Evolutionary conservation across 768 basidiomycete species (phyloP), one percentile per base, ranked within the genome.

Genomic region (Leccinum barrowsii): DNA sequence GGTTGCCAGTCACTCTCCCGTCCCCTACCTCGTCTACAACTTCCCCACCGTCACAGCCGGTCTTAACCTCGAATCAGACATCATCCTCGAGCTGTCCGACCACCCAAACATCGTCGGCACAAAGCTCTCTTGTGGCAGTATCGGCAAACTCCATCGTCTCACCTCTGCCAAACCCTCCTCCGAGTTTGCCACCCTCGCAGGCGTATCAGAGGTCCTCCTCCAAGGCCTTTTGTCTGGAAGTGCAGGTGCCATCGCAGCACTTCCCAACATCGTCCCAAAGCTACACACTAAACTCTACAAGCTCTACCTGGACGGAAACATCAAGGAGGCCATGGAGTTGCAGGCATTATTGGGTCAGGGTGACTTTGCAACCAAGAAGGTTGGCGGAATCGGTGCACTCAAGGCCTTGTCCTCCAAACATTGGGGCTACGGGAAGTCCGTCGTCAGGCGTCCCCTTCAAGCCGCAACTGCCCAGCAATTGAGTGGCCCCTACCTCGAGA

Each of bases 31-130:
- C 82, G 82, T 94, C 52, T 94, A 94, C 78, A 94, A 94, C 74
- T 93, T 92, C 75, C 89, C 92, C 46, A 79, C 77, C 50, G 90
- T 89, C 55, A 88, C 87, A 13, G 86, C 91, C 1, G 91, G 92
- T 13, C 82, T 89, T 59, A 89, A 95, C 68, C 83, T 95, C 40
- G 88, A 92, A 70, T 92, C 90, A 0, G 91, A 94, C 70, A 80
- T 81, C 52, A 80, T 95, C 65, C 78, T 78, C 52, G 76, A 79
- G 17, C 80, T 94, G 34, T 85, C 88, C 4, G 72, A 80, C 48
- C 91, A 92, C 69, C 89, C 89, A 6, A 93, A 94, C 73, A 90
- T 92, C 63, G 87, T 93, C 59, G 92, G 92, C 58, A 85, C 82
- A 52, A 94, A 90, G 74, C 79, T 94, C 22, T 93, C 92, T 32